Evolutionary conservation across 2,329 filamentous ascomycete species (phyloP).

Genomic region (Xylaria sp.): DNA sequence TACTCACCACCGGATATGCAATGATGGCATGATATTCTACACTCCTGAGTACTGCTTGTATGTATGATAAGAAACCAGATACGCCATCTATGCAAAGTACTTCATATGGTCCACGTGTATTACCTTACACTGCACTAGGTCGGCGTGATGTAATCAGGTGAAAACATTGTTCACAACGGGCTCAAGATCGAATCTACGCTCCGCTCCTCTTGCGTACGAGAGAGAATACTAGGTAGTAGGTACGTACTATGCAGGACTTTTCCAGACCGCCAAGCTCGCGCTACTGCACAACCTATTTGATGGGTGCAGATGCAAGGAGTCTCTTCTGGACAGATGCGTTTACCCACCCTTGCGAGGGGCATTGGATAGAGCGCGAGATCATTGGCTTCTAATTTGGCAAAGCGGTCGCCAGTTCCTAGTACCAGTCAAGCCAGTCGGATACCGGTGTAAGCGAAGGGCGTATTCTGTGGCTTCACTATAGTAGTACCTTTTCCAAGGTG

Average conservation of each 20-base stretch:
- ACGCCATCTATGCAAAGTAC: background rate
- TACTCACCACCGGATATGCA: no score
- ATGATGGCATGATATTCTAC: background rate
- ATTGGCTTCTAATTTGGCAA: slow-evolving; percentile 26
- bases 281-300: slow-evolving; percentile 31
- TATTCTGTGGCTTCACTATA: background rate
- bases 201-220: background rate
- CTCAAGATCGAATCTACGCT: background rate
- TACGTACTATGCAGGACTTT: background rate
- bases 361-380: slow-evolving; percentile 8
- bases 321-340: slow-evolving; percentile 20
- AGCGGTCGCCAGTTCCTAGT: slow-evolving; percentile 1
- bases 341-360: background rate
- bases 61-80: background rate
- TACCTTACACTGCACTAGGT: background rate
- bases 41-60: background rate
- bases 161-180: slow-evolving; percentile 1
- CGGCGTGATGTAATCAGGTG: background rate
- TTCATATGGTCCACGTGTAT: background rate
- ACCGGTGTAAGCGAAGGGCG: background rate
- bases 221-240: no score
- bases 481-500: background rate
- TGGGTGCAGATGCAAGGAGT: slow-evolving; percentile 16
- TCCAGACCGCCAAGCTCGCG: slow-evolving; percentile 20
- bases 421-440: background rate